Evolutionary conservation across 345 rosid species (phyloP), one percentile per base, ranked within the genome.

Genomic region (Sonneratia alba): DNA sequence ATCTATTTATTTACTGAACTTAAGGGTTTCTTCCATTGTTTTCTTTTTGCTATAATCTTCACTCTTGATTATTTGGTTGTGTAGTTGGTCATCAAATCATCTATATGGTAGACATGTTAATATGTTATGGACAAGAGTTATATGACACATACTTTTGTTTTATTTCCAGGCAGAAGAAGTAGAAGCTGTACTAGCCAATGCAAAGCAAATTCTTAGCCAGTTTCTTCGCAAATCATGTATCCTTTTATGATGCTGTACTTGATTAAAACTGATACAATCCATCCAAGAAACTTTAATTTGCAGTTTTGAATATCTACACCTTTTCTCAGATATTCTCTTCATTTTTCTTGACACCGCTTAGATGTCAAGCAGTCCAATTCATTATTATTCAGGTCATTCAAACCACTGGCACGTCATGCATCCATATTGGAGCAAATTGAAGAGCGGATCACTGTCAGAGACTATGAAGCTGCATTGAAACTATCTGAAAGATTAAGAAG

Each of bases 201-300:
- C 97, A 71, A 93, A 93, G 81, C 97, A 93, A 87, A 88, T 93
- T 76, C 92, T 93, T 49, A 88, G 84, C 76, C 98, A 91, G 80
- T 89, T 91, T 83, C 87, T 93, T 70, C 87, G 78, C 55, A 93
- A 91, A 81, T 91, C 98, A 82, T 45, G 97, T 93, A 93, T 88
- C 94, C 89, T 86, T 55, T 45, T 21, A 40, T 27, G 24, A 3
- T 6, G 1, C 32, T 53, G 22, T 13, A 24, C 27, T 15, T 49
- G 13, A 13, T 37, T 72, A 13, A 61, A 12, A 38, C 2, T 64
- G 4, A 32, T 36, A 45, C n/a, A 37, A 42, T 15, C n/a, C 57
- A 36, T 19, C 47, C 13, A 9, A 43, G 61, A 66, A 63, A 72
- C 8, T 24, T 27, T 72, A 13, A 12, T 51, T 63, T 71, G 66